phyloP scores from a whole-genome alignment of 139 green algal genomes.

The Chlamydomonas schloesseri region DNA sequence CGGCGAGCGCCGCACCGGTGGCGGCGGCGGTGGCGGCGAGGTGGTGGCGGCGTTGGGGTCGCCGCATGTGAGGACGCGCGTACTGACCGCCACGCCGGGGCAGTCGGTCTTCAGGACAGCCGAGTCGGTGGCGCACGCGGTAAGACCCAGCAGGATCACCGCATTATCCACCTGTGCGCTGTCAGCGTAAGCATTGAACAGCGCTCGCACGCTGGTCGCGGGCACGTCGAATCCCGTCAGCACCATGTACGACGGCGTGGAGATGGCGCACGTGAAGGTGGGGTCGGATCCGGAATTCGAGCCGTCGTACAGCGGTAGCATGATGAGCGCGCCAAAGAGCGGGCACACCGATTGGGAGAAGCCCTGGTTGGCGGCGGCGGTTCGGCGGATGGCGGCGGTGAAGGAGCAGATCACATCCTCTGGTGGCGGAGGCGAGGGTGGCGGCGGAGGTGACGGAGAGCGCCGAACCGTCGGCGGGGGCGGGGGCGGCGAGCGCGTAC shows the following conservation, averaged over 20 bases:
- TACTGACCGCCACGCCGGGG: too few species aligned
- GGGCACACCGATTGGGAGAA: not conserved
- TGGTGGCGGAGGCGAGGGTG: not conserved
- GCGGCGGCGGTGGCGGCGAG: not conserved
- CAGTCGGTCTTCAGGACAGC: not conserved
- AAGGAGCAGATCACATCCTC: not conserved
- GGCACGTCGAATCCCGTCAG: not conserved
- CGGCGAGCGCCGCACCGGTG: not conserved
- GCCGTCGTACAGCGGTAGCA: slow-evolving; percentile 8
- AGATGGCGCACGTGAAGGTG: slow-evolving; percentile 4
- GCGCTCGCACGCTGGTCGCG: not conserved
- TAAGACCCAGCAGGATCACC: not conserved
- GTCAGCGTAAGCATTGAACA: not conserved
- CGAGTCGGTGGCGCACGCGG: not conserved
- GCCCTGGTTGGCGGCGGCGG: not conserved
- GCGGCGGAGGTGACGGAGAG: not conserved
- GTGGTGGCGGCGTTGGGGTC: not conserved
- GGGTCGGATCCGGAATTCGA: not conserved
- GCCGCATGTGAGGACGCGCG: not conserved
- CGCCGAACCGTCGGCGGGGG: too few species aligned
- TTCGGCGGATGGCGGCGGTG: not conserved
- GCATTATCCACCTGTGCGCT: not conserved
- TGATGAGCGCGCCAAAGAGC: not conserved
- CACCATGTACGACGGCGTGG: not conserved
- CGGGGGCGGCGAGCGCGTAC: too few species aligned